A percentile compares a stretch with the other conserved stretches of the same genome.
These are phyloP conservation scores for Globisporangium polare DNA, from an alignment of 352 stramenopile genomes.

Conservation along the genomic window DNA sequence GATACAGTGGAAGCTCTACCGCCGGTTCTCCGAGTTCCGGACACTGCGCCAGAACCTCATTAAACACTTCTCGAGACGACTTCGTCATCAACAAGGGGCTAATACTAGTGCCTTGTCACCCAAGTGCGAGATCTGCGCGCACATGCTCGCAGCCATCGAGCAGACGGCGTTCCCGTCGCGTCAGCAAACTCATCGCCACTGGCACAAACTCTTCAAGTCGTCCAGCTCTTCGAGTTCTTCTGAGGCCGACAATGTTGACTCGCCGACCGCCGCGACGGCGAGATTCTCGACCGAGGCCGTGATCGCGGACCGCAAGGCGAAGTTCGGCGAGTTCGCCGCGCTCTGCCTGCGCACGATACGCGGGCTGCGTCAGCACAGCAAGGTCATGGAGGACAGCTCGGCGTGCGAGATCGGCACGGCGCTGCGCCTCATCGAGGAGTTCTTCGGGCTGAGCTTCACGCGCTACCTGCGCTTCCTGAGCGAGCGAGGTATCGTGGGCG, in stretches of 20 bases:
- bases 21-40: conserved; percentile 76
- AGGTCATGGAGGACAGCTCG: conserved; percentile 41
- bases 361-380: conserved; percentile 60
- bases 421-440: conserved; percentile 63
- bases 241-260: neutral
- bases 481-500: conserved; percentile 53
- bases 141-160: conserved; percentile 60
- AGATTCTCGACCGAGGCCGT: conserved; percentile 9
- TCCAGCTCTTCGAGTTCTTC: conserved; percentile 1
- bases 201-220: conserved; percentile 24
- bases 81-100: conserved; percentile 20
- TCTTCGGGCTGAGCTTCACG: conserved; percentile 64
- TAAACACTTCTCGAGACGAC: conserved; percentile 42
- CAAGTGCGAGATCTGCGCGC: conserved; percentile 52
- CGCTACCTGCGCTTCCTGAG: conserved; percentile 60
- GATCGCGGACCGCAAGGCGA: conserved; percentile 44
- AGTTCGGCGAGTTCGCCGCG: conserved; percentile 51
- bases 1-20: conserved; percentile 49
- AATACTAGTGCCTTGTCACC: neutral
- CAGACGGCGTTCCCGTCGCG: conserved; percentile 45
- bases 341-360: conserved; percentile 49
- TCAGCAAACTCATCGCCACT: conserved; percentile 22
- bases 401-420: conserved; percentile 52
- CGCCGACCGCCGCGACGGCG: neutral
- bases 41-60: conserved; percentile 50